Evolutionary conservation across 768 basidiomycete genomes (phyloP), one percentile per base, ranked within the genome.

Genomic region (Tephrocybe sp.): DNA sequence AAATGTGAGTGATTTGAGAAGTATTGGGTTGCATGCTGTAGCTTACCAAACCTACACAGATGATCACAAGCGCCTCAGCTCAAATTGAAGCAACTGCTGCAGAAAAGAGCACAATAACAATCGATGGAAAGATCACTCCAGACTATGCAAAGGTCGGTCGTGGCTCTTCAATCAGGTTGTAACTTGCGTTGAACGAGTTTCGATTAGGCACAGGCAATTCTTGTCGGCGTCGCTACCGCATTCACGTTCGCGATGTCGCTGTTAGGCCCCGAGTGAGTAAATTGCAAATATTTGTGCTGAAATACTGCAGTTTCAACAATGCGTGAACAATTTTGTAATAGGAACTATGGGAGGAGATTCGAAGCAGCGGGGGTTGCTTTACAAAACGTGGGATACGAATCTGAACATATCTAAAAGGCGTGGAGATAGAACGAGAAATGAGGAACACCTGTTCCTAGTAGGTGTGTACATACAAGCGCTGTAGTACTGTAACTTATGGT

Each of bases 41-140:
- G n/a, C n/a, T n/a, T n/a, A n/a, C n/a, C n/a, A n/a, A n/a, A n/a
- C n/a, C n/a, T n/a, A n/a, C n/a, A n/a, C n/a, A 76, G 74, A 78
- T 77, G 77, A 67, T 88, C 17, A 85, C 84, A 0, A 78, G 83
- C 0, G 86, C 88, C 5, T 84, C 84, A 0, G 80, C 86, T 0
- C 86, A 90, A 61, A 88, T 92, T 55, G 88, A 91, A 77, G 79
- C 88, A 7, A 43, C 20, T 14, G 41, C 12, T 18, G 41, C 24
- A 6, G 41, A 4, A 8, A 43, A 23, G n/a, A 43, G 41, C 28
- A 6, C 28, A 30, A 30, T 6, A 30, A 12, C 12, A 12, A 30
- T 12, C 20, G 20, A 39, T 18, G 15, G 37, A 4, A 20, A 18
- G 37, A 17, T 9, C 12, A 17, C 37, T 3, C 7, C 37, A 20